Conservation (phyloP, 345 rosid species). For the Ceriops zippeliana region DNA sequence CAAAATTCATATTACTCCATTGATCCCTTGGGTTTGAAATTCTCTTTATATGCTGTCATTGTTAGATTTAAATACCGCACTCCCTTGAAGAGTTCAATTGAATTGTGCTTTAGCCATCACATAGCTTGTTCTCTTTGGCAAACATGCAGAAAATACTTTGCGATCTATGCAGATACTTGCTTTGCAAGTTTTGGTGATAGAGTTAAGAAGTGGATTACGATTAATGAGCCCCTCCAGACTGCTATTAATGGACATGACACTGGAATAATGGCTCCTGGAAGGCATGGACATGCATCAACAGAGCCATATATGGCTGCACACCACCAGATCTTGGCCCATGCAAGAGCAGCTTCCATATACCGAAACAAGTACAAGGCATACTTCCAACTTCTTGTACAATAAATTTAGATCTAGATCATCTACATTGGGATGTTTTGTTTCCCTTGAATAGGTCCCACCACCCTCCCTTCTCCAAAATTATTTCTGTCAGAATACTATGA, state of each 20-base stretch:
- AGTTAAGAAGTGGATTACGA: slow-evolving; percentile 29
- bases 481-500: too few relatives aligned
- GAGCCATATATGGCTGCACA: slow-evolving; percentile 29
- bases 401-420: background rate
- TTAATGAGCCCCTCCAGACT: slow-evolving; percentile 31
- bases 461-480: too few relatives aligned
- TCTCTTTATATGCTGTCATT: slow-evolving; percentile 1
- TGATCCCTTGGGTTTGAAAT: background rate
- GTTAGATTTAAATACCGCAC: background rate
- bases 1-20: background rate
- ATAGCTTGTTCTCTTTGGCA: slow-evolving; percentile 18
- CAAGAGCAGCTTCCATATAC: slow-evolving; percentile 24
- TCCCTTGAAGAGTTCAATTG: background rate
- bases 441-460: too few relatives aligned
- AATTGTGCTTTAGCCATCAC: slow-evolving; percentile 1
- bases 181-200: slow-evolving; percentile 30
- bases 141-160: slow-evolving; percentile 71
- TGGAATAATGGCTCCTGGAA: slow-evolving; percentile 31
- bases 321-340: slow-evolving; percentile 32
- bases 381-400: background rate
- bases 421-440: background rate
- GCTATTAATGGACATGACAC: slow-evolving; percentile 20
- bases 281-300: slow-evolving; percentile 9
- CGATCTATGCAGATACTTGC: slow-evolving; percentile 35
- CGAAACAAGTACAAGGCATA: slow-evolving; percentile 26